Evolutionary conservation across 108 stramenopile genomes (phyloP).

Genomic region (Discostella stelligeroides): DNA sequence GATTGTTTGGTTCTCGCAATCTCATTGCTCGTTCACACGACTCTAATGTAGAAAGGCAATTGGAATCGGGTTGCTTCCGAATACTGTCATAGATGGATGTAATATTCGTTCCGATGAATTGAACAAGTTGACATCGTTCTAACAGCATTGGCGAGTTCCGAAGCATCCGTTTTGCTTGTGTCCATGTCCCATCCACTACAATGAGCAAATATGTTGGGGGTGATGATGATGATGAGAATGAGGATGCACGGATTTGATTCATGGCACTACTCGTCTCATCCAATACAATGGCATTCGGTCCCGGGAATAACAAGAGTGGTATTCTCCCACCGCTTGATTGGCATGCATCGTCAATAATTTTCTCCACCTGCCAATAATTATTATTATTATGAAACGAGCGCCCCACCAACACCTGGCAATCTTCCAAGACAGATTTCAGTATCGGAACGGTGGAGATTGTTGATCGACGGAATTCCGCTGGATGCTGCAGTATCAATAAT

Average conservation of each 20-base stretch:
- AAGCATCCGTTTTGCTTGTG: slow-evolving; percentile 61
- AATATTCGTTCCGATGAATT: slow-evolving; percentile 41
- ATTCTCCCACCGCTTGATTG: slow-evolving; percentile 20
- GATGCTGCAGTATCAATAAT: slow-evolving; percentile 61
- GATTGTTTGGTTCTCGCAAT: slow-evolving; percentile 35
- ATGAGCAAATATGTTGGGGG: slow-evolving; percentile 39
- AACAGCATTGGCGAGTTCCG: slow-evolving; percentile 53
- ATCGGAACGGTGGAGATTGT: slow-evolving; percentile 60
- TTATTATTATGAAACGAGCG: slow-evolving; percentile 46
- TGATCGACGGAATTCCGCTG: slow-evolving; percentile 57
- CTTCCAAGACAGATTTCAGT: slow-evolving; percentile 46
- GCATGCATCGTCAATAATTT: slow-evolving; percentile 12
- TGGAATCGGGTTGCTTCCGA: slow-evolving; percentile 54
- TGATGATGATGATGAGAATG: too few species aligned
- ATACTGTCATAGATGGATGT: slow-evolving; percentile 55
- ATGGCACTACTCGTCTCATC: slow-evolving; percentile 24
- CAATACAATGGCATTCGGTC: slow-evolving; percentile 52
- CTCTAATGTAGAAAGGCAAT: slow-evolving; percentile 65
- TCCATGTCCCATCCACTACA: slow-evolving; percentile 68
- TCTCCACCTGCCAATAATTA: background rate
- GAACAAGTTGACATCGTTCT: slow-evolving; percentile 41
- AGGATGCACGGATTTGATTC: background rate
- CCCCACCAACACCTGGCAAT: slow-evolving; percentile 48
- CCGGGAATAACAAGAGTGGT: slow-evolving; percentile 54
- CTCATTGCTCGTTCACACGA: slow-evolving; percentile 49